Evolutionary conservation across 2,329 filamentous ascomycete genomes (phyloP), one percentile per base, ranked within the genome.

Genomic region (Diaporthe amygdali): DNA sequence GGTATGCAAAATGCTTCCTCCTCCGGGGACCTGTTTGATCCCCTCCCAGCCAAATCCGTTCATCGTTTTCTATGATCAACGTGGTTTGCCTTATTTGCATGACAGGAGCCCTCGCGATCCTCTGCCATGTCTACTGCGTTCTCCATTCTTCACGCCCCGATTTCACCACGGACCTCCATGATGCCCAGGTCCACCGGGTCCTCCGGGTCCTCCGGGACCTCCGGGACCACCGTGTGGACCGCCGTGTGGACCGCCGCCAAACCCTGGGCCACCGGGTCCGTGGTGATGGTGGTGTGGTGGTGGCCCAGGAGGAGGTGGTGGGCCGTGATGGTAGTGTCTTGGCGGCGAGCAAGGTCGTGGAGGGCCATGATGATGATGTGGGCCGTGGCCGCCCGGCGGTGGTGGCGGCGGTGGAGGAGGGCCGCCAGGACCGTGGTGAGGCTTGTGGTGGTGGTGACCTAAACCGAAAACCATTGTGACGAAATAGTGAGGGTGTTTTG

Each of bases 401-500:
- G 32, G 64, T n/a, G 41, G 54, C 14, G 54, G 30, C 9, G 67
- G 44, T 9, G 49, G 25, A 20, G 27, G 27, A 27, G 64, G 49
- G 4, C 56, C 68, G 12, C 37, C 54, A 10, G 30, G 67, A 3
- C 55, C 68, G 46, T 51, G 44, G 5, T 44, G 66, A 15, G 51
- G 51, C 7, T n/a, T 46, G 52, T 46, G 39, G 17, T 55, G 66
- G 51, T 68, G 66, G 9, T 68, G 66, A 27, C 66, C 66, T 8
- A 68, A 51, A 10, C 66, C 51, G 66, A 68, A 68, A 6, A 59
- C 52, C 66, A 49, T 68, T 59, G 6, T 68, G 51, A 25, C n/a
- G 2, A 20, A 25, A 12, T 20, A 7, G 46, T 3, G 1, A 12
- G 32, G 39, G n/a, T 20, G 27, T 54, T 5, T 20, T 27, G 4